Conservation (phyloP, 202 grass and related monocot species). For the Cymbopogon flexuosus region DNA sequence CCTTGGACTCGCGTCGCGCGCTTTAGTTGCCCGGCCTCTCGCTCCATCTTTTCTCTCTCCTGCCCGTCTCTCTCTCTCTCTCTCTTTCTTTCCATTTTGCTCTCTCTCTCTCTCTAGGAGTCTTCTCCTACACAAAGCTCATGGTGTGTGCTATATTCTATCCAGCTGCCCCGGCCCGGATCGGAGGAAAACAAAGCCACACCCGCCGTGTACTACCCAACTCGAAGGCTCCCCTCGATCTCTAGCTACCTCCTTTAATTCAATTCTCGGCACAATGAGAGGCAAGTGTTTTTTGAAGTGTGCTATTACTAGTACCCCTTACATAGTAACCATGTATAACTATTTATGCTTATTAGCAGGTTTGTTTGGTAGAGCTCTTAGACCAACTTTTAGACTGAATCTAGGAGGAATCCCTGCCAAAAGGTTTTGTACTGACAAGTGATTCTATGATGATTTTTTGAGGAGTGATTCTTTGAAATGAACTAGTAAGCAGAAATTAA, state of each 20-base stretch:
- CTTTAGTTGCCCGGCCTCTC: constrained; percentile 38
- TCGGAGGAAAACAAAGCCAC: neutral
- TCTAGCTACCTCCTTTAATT: neutral
- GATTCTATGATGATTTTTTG: too few relatives aligned
- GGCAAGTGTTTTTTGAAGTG: neutral
- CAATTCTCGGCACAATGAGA: neutral
- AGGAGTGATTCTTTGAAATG: too few relatives aligned
- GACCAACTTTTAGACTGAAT: too few relatives aligned
- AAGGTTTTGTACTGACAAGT: too few relatives aligned
- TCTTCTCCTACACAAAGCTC: constrained; percentile 40
- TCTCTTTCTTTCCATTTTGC: constrained; percentile 12
- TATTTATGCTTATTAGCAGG: too few relatives aligned
- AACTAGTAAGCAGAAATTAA: too few relatives aligned
- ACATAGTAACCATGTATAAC: neutral
- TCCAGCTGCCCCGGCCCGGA: neutral
- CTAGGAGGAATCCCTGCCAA: too few relatives aligned
- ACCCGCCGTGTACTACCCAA: neutral
- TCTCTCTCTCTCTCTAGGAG: constrained; percentile 40
- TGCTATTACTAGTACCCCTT: neutral
- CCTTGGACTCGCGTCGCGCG: neutral
- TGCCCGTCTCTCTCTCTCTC: neutral
- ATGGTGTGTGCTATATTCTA: constrained; percentile 23
- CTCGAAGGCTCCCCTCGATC: neutral
- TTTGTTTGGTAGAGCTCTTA: neutral
- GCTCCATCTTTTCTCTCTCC: constrained; percentile 28